Evolutionary conservation across 345 rosid species (phyloP), one percentile per base, ranked within the genome.

Genomic region (Citrus sinensis): DNA sequence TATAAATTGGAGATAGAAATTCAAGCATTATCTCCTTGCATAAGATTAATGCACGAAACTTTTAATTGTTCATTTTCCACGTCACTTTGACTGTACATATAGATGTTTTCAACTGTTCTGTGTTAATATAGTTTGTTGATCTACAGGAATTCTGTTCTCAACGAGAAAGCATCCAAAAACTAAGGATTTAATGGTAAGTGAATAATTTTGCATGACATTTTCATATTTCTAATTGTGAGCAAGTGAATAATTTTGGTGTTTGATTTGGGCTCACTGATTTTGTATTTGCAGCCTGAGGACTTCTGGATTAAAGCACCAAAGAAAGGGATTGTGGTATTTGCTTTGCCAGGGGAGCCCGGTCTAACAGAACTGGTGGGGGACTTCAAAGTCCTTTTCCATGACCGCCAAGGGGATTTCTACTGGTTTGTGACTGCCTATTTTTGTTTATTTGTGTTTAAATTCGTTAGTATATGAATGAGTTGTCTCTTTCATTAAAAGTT

Each of bases 341-440:
- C 99, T 51, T 62, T 95, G 79, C 99, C 99, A 7, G 95, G 99
- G 72, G 91, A 96, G 83, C 94, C 99, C 76, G 99, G 99, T 80
- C 88, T 95, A 37, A 81, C 95, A 40, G 92, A 92, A 86, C 78
- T 95, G 78, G 77, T 73, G 1, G 98, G 98, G 34, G 98, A 95
- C 82, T 92, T 95, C 87, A 95, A 93, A 83, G 87, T 95, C 82
- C 95, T 91, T 73, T 95, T 95, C 83, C 93, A 93, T 71, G 98
- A 95, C 40, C 88, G 88, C 14, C 92, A 95, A 80, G 98, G 98
- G 87, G 98, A 95, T 80, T 93, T 95, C 81, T 92, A 94, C 91
- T 94, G 96, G 99, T 93, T 10, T 20, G 87, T 27, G 75, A 67
- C 54, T 71, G 40, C 49, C 55, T 39, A 55, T 73, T 19, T 64